These are phyloP conservation scores for Houttuynia cordata DNA, from an alignment of 164 flowering plant species.

Conservation along the genomic window DNA sequence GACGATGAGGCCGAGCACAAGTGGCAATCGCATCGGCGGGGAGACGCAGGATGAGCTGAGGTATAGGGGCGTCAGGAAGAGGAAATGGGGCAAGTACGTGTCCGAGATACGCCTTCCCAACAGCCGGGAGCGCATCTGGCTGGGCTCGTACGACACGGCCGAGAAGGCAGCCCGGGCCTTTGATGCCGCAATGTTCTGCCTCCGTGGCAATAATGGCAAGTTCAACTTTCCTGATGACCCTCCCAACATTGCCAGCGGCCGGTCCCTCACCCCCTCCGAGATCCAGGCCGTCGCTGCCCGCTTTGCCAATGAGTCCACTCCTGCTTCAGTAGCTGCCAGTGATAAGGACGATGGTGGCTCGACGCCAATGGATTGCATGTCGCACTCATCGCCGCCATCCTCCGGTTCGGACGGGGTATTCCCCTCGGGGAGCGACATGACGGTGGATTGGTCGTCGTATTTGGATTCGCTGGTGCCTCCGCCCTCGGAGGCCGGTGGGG, in stretches of 20 bases:
- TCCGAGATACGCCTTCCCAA: slow-evolving; percentile 83
- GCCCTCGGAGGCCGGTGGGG: background rate
- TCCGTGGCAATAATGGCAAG: slow-evolving; percentile 54
- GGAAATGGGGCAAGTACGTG: slow-evolving; percentile 92
- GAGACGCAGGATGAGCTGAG: background rate
- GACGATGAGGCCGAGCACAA: too few species aligned
- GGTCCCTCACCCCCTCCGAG: slow-evolving; percentile 30
- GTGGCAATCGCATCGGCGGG: too few species aligned
- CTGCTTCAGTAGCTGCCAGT: background rate
- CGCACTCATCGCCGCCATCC: background rate
- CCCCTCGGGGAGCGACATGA: background rate
- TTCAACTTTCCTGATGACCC: slow-evolving; percentile 80
- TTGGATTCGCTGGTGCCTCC: slow-evolving; percentile 3
- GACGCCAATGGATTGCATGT: background rate
- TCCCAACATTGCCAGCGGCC: slow-evolving; percentile 38
- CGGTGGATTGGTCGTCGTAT: slow-evolving; percentile 3
- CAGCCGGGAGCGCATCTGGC: slow-evolving; percentile 75
- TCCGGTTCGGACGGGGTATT: too few species aligned
- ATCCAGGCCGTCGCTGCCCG: slow-evolving; percentile 50
- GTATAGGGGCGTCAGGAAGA: slow-evolving; percentile 66
- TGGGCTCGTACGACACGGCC: slow-evolving; percentile 73
- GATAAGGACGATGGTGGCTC: slow-evolving; percentile 15
- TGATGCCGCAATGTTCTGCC: slow-evolving; percentile 76
- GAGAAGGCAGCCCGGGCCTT: slow-evolving; percentile 90
- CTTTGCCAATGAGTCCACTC: slow-evolving; percentile 39